Percentiles rank a stretch among this genome's conserved stretches.
Evolutionary conservation across 257 asterid species (phyloP).

Genomic region (Nicotiana attenuata): DNA sequence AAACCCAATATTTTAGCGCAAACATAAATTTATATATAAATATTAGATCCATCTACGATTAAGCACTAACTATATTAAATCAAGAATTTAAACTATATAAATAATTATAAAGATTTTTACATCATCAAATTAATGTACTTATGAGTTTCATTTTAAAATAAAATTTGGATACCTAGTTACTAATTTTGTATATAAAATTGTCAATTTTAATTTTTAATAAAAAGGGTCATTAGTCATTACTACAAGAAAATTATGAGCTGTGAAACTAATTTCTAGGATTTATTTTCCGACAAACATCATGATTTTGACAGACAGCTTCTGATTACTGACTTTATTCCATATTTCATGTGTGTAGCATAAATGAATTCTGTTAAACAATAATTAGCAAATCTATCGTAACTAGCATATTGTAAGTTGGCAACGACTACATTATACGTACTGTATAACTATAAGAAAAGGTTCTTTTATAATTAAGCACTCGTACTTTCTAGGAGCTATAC

Average conservation of each 20-base stretch:
- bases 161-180: too few species aligned
- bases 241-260: neutral
- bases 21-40: too few species aligned
- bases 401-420: constrained; percentile 5
- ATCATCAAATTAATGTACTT: neutral
- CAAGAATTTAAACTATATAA: too few species aligned
- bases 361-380: neutral
- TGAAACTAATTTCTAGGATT: neutral
- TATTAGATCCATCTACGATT: too few species aligned
- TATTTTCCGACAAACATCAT: constrained; percentile 19
- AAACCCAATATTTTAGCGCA: too few species aligned
- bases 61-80: too few species aligned
- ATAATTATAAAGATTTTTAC: too few species aligned
- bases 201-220: too few species aligned
- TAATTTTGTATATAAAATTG: too few species aligned
- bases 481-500: constrained; percentile 28
- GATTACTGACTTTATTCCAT: constrained; percentile 14
- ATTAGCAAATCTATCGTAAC: neutral
- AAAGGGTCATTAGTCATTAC: neutral
- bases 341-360: constrained; percentile 12
- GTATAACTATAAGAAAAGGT: constrained; percentile 3
- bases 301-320: constrained; percentile 24
- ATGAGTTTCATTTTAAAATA: neutral
- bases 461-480: constrained; percentile 20
- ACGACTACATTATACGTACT: constrained; percentile 25